Conservation (phyloP, 345 rosid species). For the Populus simonii region DNA sequence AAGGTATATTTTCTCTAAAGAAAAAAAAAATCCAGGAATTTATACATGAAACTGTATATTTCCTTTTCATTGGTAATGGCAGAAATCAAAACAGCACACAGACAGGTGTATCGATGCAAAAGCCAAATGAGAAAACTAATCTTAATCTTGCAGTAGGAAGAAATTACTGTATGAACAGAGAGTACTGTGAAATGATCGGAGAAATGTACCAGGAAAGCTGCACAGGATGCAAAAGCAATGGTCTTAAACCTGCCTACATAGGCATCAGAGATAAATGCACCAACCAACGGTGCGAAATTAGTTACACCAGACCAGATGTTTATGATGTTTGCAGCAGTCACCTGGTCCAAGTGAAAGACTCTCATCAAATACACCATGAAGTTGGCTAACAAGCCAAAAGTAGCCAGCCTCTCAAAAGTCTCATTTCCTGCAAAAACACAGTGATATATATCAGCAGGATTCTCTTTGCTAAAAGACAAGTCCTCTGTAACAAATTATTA, state of each 20-base stretch:
- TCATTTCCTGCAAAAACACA: conserved; percentile 37
- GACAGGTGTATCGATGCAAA: no score
- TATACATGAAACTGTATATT: no score
- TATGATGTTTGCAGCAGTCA: conserved; percentile 27
- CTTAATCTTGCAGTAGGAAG: no score
- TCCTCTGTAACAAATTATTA: background rate
- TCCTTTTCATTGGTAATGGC: no score
- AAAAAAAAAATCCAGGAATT: no score
- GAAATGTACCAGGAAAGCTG: conserved; percentile 49
- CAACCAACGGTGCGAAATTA: conserved; percentile 37
- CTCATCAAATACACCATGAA: conserved; percentile 35
- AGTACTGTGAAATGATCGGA: background rate
- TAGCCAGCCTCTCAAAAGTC: conserved; percentile 49
- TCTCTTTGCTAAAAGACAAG: background rate
- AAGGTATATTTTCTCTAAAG: no score
- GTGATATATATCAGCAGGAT: background rate
- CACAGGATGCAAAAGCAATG: conserved; percentile 24
- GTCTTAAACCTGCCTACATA: conserved; percentile 24
- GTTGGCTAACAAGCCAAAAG: conserved; percentile 35
- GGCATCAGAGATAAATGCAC: conserved; percentile 36
- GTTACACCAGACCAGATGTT: conserved; percentile 37
- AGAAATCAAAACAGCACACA: no score
- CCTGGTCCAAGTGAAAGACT: conserved; percentile 40
- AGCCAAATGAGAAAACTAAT: no score
- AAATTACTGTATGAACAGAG: background rate